These are phyloP conservation scores for Metschnikowia lachancei DNA, from an alignment of 805 yeast species.

Conservation along the genomic window DNA sequence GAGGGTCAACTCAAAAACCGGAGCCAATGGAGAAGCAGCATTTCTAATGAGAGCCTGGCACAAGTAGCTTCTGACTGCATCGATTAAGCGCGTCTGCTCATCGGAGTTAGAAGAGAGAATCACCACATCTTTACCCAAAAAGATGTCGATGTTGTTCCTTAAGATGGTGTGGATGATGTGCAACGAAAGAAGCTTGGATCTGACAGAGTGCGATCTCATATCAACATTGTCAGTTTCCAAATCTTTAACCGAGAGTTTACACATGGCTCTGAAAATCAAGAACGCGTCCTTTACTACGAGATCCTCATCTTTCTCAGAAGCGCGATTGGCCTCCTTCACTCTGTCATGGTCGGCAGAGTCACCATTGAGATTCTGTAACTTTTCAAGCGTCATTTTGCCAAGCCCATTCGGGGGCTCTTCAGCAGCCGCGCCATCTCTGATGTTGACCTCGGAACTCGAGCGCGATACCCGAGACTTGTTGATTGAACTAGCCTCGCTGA, in stretches of 20 bases:
- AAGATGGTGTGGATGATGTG: conserved; percentile 85
- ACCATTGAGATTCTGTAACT: conserved; percentile 54
- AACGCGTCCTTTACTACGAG: conserved; percentile 85
- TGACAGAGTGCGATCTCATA: conserved; percentile 86
- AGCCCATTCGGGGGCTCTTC: conserved; percentile 14
- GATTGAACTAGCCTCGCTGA: conserved; percentile 26
- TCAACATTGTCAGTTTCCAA: conserved; percentile 75
- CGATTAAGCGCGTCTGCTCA: conserved; percentile 61
- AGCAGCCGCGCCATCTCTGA: conserved; percentile 5
- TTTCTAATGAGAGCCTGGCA: conserved; percentile 83
- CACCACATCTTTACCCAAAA: conserved; percentile 57
- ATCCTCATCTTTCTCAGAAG: conserved; percentile 57
- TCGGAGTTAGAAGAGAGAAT: conserved; percentile 49
- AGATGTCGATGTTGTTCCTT: conserved; percentile 80
- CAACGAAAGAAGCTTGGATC: conserved; percentile 85
- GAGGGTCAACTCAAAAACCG: conserved; percentile 85
- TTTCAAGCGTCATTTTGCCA: conserved; percentile 52
- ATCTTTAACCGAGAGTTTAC: conserved; percentile 83
- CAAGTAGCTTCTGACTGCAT: conserved; percentile 79
- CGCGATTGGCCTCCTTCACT: conserved; percentile 47
- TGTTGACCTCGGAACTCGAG: conserved; percentile 21
- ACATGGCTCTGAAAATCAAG: conserved; percentile 89
- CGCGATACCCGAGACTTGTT: conserved; percentile 11
- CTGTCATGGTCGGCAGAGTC: conserved; percentile 50
- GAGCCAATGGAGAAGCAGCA: conserved; percentile 87